phyloP scores from a whole-genome alignment of 148 eudicot species.

The Rhododendron williamsianum region DNA sequence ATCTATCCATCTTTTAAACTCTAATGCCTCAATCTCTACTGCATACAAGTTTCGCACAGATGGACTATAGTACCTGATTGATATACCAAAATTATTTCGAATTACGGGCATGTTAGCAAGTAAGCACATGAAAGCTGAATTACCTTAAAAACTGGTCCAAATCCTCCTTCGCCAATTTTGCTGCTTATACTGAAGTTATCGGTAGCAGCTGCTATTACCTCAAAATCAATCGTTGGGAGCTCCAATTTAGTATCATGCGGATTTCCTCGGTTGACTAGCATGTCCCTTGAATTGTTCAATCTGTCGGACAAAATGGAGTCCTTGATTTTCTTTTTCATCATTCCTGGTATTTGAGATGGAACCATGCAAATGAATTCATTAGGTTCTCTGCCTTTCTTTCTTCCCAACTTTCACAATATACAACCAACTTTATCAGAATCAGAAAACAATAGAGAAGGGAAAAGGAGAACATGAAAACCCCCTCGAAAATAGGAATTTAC shows the following conservation, averaged over 20 bases:
- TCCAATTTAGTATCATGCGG: constrained; percentile 5
- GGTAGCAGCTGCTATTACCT: constrained; percentile 19
- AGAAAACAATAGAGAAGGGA: neutral
- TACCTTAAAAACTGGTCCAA: constrained; percentile 18
- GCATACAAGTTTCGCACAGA: neutral
- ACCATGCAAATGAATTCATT: neutral
- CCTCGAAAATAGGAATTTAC: neutral
- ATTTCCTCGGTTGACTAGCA: neutral
- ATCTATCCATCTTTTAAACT: neutral
- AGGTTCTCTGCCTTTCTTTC: neutral
- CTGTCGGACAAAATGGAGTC: neutral
- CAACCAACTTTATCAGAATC: neutral
- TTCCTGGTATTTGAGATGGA: neutral
- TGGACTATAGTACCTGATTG: neutral
- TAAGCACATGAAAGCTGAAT: neutral
- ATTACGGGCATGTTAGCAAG: neutral
- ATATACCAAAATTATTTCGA: neutral
- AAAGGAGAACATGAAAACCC: neutral
- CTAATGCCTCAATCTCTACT: neutral
- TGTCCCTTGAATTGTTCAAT: neutral
- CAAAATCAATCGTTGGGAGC: constrained; percentile 20
- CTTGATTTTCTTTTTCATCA: neutral
- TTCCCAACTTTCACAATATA: neutral
- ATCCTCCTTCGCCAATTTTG: constrained; percentile 36
- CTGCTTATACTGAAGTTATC: constrained; percentile 17